These are phyloP conservation scores for Venturia pyrina DNA, from an alignment of 2,329 filamentous ascomycete genomes.

Conservation along the genomic window DNA sequence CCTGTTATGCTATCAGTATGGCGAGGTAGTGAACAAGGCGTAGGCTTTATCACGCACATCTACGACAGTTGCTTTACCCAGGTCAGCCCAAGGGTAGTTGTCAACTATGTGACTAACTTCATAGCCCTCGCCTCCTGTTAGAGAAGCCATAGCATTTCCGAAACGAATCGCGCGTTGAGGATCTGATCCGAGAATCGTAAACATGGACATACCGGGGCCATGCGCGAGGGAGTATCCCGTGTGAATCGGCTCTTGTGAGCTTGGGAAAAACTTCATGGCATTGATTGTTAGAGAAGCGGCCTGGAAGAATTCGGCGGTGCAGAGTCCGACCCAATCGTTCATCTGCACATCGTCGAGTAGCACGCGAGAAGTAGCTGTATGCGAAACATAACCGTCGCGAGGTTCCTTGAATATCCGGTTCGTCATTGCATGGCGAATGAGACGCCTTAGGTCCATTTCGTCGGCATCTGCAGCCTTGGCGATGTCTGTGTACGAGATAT, in stretches of 20 bases:
- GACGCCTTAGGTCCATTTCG: constrained; percentile 21
- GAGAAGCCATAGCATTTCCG: constrained; percentile 24
- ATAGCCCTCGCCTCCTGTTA: constrained; percentile 21
- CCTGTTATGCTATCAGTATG: constrained; percentile 10
- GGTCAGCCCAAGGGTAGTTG: constrained; percentile 8
- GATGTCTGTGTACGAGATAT: constrained; percentile 29
- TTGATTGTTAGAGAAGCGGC: constrained; percentile 8
- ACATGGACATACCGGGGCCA: constrained; percentile 21
- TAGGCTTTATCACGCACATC: constrained; percentile 13
- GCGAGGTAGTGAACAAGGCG: constrained; percentile 12
- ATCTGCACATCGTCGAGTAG: constrained; percentile 6
- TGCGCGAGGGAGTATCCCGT: constrained; percentile 19
- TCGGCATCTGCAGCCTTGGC: constrained; percentile 20
- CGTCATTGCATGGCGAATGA: constrained; percentile 26
- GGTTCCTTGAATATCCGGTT: constrained; percentile 25
- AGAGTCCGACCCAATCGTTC: constrained; percentile 10
- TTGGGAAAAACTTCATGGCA: constrained; percentile 14
- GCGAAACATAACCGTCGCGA: constrained; percentile 10
- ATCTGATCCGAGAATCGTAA: constrained; percentile 24
- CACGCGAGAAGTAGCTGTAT: constrained; percentile 11
- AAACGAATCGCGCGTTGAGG: constrained; percentile 22
- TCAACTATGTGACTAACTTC: constrained; percentile 16
- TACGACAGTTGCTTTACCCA: constrained; percentile 12
- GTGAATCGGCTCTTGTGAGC: constrained; percentile 19
- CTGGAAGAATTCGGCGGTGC: constrained; percentile 10